Evolutionary conservation across 2,329 filamentous ascomycete species (phyloP), one percentile per base, ranked within the genome.

Genomic region (Sporothrix schenckii): DNA sequence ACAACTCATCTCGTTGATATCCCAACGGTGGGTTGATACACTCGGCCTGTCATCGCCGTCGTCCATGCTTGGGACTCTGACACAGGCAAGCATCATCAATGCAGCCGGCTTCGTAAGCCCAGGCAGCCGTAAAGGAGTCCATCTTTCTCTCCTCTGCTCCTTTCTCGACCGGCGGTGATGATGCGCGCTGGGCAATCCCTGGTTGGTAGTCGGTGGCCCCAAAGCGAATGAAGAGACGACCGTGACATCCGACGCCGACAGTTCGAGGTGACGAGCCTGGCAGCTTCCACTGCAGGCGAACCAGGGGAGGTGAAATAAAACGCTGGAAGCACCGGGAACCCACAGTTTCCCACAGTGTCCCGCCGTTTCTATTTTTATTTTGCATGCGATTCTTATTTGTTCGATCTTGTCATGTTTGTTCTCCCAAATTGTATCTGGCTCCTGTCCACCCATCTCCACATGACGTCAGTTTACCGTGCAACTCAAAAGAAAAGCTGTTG

Each of bases 181-280:
- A 11, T 49, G 5, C 14, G 44, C 44, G 16, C 56, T 60, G 34
- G 34, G 9, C 34, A 34, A 34, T 7, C 6, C 56, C 34, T 60
- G 9, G 24, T 60, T 41, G 34, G 24, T n/a, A n/a, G n/a, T 24
- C 10, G 3, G 6, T 34, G 34, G 6, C 34, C 27, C 34, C 34
- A 24, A 21, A 60, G 2, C 44, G 44, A 16, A 49, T 49, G 44
- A 6, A 49, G 4, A 49, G 2, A 49, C 14, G 5, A 47, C 58
- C 58, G 58, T 61, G 58, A 9, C 58, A 61, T 61, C 58, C 58
- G 39, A 27, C 58, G 39, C 39, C 39, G 39, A 27, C 58, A 61
- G 19, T 27, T 19, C n/a, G 58, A 61, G 39, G 11, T 44, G 58
- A 27, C 58, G 39, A 63, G 58, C 58, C 58, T 63, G n/a, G 54